Evolutionary conservation across 2,329 filamentous ascomycete species (phyloP), one percentile per base, ranked within the genome.

Genomic region (Fusarium lyarnte): DNA sequence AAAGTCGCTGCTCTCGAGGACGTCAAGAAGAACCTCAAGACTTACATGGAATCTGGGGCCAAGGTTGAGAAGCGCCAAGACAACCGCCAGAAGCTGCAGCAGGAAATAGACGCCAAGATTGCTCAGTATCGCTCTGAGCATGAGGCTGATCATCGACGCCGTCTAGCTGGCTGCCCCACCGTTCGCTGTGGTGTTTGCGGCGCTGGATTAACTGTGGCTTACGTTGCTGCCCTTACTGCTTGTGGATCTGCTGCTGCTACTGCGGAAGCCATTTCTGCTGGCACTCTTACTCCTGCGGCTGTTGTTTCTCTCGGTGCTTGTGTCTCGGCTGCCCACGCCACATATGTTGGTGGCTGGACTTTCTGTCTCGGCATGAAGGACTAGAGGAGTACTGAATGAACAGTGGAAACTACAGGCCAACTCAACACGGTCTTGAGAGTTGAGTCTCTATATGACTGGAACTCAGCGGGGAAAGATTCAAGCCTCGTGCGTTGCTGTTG

Each of bases 21-120:
- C 5, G 27, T 61, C 19, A 43, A 65, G 33, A 49, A 54, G 17
- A n/a, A 25, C 21, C 42, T 65, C 29, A 36, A 65, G 31, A 25
- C 19, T 33, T 61, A 29, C 12, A 36, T 62, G 31, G n/a, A 27
- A 9, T 57, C 53, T 21, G 36, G n/a, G 4, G 5, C 1, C 17
- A 45, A 33, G 27, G 5, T 33, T 39, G n/a, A 31, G 5, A 65
- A 53, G 35, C 36, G 47, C 17, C 23, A 53, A 13, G 5, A 13
- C 13, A 65, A 65, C 36, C 42, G 17, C 17, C 33, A 54, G 13
- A 65, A 65, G 31, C 16, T 65, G 27, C 41, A 65, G 29, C n/a
- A 16, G 10, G 62, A 54, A 7, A 52, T 61, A 16, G 27, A 65
- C 7, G 5, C 16, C 6, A 51, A 21, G 13, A 65, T 61, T 16